Conservation (phyloP, 768 basidiomycete species). For the Kwoniella heveanensis region DNA sequence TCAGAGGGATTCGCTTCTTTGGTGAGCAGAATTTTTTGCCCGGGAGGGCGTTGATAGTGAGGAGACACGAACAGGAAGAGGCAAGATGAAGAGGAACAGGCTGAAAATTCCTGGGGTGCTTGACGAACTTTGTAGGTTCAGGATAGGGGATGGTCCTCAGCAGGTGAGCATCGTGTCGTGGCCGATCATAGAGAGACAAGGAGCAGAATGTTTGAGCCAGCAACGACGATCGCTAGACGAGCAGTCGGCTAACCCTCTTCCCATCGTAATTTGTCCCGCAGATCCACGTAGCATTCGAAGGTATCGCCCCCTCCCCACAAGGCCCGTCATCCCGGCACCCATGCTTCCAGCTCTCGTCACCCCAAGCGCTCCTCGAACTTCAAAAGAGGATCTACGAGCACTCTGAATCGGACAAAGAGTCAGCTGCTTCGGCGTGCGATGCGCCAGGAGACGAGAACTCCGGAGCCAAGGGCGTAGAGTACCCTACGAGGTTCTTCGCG, state of each 20-base stretch:
- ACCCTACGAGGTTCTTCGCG: slow-evolving; percentile 52
- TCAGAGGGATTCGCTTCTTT: slow-evolving; percentile 40
- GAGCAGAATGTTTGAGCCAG: too few relatives aligned
- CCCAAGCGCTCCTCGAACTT: slow-evolving; percentile 34
- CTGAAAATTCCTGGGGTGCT: neutral
- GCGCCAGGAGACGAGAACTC: slow-evolving; percentile 47
- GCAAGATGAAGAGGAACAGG: too few relatives aligned
- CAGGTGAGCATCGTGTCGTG: slow-evolving; percentile 28
- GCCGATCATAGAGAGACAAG: neutral
- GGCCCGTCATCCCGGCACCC: slow-evolving; percentile 39
- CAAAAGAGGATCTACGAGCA: slow-evolving; percentile 51
- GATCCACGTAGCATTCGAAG: slow-evolving; percentile 44
- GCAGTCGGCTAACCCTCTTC: too few relatives aligned
- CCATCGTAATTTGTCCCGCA: too few relatives aligned
- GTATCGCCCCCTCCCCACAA: slow-evolving; percentile 9
- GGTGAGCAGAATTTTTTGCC: too few relatives aligned
- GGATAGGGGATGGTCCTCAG: slow-evolving; percentile 46
- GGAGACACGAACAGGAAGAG: neutral
- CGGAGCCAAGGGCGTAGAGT: slow-evolving; percentile 44
- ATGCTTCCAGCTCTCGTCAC: slow-evolving; percentile 42
- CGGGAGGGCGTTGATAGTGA: too few relatives aligned
- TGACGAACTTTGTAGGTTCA: slow-evolving; percentile 31
- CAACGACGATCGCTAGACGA: too few relatives aligned
- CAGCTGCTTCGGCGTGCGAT: slow-evolving; percentile 42
- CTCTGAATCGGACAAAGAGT: slow-evolving; percentile 22